Evolutionary conservation across 2,329 filamentous ascomycete genomes (phyloP), one percentile per base, ranked within the genome.

Genomic region (Sclerotinia glacialis): DNA sequence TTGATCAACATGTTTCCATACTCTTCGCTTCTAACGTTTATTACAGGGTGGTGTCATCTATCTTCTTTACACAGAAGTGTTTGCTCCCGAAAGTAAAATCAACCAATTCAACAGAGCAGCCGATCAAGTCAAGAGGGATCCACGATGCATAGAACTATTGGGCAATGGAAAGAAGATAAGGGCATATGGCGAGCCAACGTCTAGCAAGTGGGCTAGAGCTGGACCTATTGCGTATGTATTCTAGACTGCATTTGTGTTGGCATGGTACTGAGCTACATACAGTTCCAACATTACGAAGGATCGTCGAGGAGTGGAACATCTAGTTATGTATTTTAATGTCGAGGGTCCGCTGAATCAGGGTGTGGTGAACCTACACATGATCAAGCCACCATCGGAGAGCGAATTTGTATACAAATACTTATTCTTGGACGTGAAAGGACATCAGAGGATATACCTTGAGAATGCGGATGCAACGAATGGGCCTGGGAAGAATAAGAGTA

Each of bases 91-190:
- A 75, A 95, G 91, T 81, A 93, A 92, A 78, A 94, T 90, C 21
- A 86, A 88, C 66, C 88, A 95, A 76, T 97, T 96, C 83, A 96
- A 96, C 79, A 89, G 90, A 70, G 91, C 92, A 0, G 90, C 96
- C 58, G 86, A 91, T 74, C 87, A 88, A 69, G 88, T 98, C 76
- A 91, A 89, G 76, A 83, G 84, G 63, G 90, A 96, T 74, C 77
- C 84, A 0, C 82, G 86, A 67, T 96, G 91, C 75, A 81, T 88
- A 37, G 86, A 89, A 66, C 77, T 96, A 8, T 84, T 98, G 1
- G 93, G 93, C 18, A 87, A 92, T 21, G 79, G 83, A 49, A 88
- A 87, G 68, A 85, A 93, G 75, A 94, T 98, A 67, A 83, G 82
- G 28, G 92, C 93, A 0, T 91, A 89, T 77, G 94, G 94, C 49